Conservation (phyloP, 495 filamentous ascomycete species). For the Hapsidospora chrysogenum region DNA sequence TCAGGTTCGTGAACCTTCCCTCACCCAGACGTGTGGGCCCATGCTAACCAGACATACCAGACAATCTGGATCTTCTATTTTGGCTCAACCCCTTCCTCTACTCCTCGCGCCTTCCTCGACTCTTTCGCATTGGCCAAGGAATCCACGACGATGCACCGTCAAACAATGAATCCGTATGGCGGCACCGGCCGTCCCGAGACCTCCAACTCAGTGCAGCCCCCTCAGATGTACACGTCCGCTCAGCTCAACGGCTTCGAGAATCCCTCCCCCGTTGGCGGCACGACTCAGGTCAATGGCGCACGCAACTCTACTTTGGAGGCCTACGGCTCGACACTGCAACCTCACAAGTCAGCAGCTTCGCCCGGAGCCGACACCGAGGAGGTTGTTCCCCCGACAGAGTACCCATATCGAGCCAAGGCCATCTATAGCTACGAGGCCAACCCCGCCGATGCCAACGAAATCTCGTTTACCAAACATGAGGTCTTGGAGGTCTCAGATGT, state of each 20-base stretch:
- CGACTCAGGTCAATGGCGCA: conserved; percentile 18
- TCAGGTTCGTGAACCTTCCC: conserved; percentile 40
- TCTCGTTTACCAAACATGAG: conserved; percentile 92
- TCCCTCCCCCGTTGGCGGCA: conserved; percentile 76
- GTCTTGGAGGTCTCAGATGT: conserved; percentile 95
- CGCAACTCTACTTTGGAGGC: conserved; percentile 10
- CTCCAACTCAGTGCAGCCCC: conserved; percentile 55
- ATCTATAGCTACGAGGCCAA: conserved; percentile 99
- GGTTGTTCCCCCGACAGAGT: conserved; percentile 71
- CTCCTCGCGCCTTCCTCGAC: conserved; percentile 81
- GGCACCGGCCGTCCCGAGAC: conserved; percentile 55
- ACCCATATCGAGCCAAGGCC: conserved; percentile 92
- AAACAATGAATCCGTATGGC: conserved; percentile 51
- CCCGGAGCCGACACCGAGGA: conserved; percentile 43
- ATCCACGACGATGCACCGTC: conserved; percentile 36
- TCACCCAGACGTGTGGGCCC: neutral
- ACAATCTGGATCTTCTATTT: conserved; percentile 99
- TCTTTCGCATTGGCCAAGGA: conserved; percentile 93
- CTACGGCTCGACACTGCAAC: neutral
- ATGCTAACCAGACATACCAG: conserved; percentile 24
- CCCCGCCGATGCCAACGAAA: conserved; percentile 91
- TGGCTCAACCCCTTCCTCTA: conserved; percentile 77
- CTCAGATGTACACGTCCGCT: conserved; percentile 94
- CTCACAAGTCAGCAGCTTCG: conserved; percentile 17
- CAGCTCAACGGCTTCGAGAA: conserved; percentile 94